phyloP scores from a whole-genome alignment of 805 yeast species.

The Dipodascus albidus region DNA sequence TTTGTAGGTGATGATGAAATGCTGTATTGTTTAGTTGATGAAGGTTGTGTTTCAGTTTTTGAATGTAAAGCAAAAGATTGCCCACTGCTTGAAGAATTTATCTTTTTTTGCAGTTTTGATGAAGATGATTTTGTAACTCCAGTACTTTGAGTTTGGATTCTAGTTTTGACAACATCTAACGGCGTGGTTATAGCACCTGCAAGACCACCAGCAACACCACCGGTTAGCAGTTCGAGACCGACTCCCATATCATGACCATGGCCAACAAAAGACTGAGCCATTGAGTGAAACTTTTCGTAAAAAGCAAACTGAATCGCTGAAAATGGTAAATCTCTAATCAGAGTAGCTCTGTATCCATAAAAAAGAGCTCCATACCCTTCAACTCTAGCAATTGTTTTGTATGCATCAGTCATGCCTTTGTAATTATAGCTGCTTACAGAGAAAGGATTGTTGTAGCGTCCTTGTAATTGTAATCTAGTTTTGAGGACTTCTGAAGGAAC shows the following conservation, averaged over 20 bases:
- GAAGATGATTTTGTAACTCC: conserved; percentile 12
- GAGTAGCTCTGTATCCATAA: conserved; percentile 89
- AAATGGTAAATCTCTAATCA: conserved; percentile 87
- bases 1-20: background rate
- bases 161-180: conserved; percentile 83
- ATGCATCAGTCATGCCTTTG: conserved; percentile 60
- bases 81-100: conserved; percentile 3
- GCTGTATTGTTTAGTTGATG: background rate
- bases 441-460: conserved; percentile 66
- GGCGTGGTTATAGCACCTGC: conserved; percentile 96
- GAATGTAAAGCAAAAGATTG: conserved; percentile 2
- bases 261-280: conserved; percentile 24
- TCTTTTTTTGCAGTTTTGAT: background rate
- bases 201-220: conserved; percentile 93
- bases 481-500: conserved; percentile 95
- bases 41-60: background rate
- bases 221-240: conserved; percentile 62
- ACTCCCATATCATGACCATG: conserved; percentile 24
- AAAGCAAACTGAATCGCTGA: conserved; percentile 94
- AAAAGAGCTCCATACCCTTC: conserved; percentile 76
- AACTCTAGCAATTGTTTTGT: conserved; percentile 42
- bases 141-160: conserved; percentile 76
- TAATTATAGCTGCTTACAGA: conserved; percentile 84
- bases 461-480: conserved; percentile 88
- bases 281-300: conserved; percentile 52